These are phyloP conservation scores for Stromatinia cepivora DNA, from an alignment of 2,329 filamentous ascomycete species.

Conservation along the genomic window DNA sequence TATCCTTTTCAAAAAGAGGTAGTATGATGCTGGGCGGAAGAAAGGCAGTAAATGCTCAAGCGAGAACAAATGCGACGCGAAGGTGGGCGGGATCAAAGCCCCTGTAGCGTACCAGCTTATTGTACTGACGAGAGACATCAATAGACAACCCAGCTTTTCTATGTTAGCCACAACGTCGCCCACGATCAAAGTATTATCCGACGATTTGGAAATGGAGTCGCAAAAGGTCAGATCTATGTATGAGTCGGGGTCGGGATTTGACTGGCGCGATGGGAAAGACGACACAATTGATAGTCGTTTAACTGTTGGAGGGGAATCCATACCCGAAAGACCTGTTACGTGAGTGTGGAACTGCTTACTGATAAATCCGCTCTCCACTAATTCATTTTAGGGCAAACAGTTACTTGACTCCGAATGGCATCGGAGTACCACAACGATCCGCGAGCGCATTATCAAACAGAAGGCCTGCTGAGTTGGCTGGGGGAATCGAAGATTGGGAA, in stretches of 20 bases:
- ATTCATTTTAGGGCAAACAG: constrained; percentile 27
- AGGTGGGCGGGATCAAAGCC: constrained; percentile 30
- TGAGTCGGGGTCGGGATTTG: constrained; percentile 34
- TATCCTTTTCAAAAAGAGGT: constrained; percentile 63
- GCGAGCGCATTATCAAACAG: constrained; percentile 33
- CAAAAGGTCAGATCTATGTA: constrained; percentile 43
- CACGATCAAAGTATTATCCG: constrained; percentile 34
- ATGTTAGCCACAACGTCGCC: constrained; percentile 33
- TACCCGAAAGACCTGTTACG: constrained; percentile 23
- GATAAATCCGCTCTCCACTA: constrained; percentile 25
- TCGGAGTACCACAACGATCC: constrained; percentile 27
- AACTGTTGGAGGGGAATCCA: constrained; percentile 21
- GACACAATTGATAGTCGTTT: constrained; percentile 21
- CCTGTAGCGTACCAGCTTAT: constrained; percentile 15
- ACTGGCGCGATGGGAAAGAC: constrained; percentile 35
- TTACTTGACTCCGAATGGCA: constrained; percentile 27
- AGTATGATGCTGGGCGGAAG: constrained; percentile 62
- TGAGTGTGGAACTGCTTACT: constrained; percentile 24
- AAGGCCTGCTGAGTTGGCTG: constrained; percentile 51
- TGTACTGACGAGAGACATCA: constrained; percentile 27
- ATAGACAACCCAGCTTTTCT: constrained; percentile 38
- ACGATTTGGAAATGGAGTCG: constrained; percentile 40
- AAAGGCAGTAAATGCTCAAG: constrained; percentile 37
- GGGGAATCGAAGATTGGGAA: constrained; percentile 67
- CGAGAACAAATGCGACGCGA: constrained; percentile 30